phyloP scores from a whole-genome alignment of 2,329 filamentous ascomycete species.

The Aspergillus pseudonomiae region DNA sequence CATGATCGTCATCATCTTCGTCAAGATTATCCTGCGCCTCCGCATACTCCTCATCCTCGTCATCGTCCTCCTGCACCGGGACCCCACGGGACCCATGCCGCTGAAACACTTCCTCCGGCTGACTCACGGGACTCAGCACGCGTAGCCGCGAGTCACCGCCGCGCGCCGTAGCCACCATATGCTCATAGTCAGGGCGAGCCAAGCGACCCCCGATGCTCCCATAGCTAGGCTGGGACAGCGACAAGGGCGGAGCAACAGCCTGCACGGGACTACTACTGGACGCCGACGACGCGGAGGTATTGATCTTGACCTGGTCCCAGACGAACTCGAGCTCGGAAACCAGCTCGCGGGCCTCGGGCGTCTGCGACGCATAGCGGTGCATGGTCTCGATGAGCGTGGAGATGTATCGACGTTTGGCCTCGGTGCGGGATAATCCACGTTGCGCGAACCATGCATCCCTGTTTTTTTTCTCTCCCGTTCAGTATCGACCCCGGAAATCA shows the following conservation, averaged over 20 bases:
- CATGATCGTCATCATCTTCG: conserved; percentile 25
- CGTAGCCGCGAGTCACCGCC: conserved; percentile 58
- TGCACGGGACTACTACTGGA: conserved; percentile 28
- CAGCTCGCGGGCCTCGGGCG: conserved; percentile 78
- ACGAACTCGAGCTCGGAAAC: conserved; percentile 97
- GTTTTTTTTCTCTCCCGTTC: not conserved
- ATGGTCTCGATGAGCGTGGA: conserved; percentile 94
- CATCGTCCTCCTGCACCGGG: conserved; percentile 39
- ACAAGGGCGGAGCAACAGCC: conserved; percentile 32
- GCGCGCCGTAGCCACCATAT: conserved; percentile 50
- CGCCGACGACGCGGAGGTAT: conserved; percentile 52
- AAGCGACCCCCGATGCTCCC: conserved; percentile 41
- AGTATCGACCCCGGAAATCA: not conserved
- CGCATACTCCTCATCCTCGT: conserved; percentile 33
- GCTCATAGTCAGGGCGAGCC: conserved; percentile 43
- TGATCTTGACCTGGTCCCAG: conserved; percentile 96
- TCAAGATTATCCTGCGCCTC: conserved; percentile 40
- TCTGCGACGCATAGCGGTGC: conserved; percentile 88
- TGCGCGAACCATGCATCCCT: conserved; percentile 95
- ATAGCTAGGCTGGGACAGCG: conserved; percentile 33
- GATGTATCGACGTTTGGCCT: conserved; percentile 93
- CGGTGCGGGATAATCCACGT: conserved; percentile 78
- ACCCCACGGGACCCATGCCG: conserved; percentile 45
- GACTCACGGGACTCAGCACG: conserved; percentile 82
- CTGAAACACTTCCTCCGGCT: conserved; percentile 67